A percentile compares a stretch with the other conserved stretches of the same genome.
phyloP scores from a whole-genome alignment of 257 asterid genomes.

The Solanum ossicruentum region DNA sequence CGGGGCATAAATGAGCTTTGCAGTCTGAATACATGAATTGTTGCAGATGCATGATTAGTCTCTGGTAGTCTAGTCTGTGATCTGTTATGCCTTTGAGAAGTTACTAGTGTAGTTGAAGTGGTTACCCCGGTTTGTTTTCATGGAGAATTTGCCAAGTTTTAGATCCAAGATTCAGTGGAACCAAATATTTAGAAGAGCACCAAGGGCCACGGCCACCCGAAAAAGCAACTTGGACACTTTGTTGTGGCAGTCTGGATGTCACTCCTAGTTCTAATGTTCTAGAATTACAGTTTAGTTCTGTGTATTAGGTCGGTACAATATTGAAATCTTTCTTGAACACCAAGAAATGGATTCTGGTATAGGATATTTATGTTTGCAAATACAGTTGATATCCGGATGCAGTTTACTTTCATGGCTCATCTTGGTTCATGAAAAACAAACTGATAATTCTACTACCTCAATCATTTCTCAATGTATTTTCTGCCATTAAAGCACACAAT shows the following conservation, averaged over 20 bases:
- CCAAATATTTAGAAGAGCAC: too few species aligned
- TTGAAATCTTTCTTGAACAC: background rate
- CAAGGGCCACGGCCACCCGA: too few species aligned
- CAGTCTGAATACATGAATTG: background rate
- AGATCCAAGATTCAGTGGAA: too few species aligned
- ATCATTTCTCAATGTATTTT: background rate
- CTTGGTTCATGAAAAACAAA: background rate
- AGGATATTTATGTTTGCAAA: background rate
- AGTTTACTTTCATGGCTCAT: background rate
- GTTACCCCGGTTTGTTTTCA: too few species aligned
- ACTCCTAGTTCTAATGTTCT: background rate
- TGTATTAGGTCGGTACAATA: background rate
- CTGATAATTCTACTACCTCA: background rate
- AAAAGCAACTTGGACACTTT: background rate
- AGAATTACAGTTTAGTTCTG: background rate
- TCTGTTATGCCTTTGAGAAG: too few species aligned
- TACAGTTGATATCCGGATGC: background rate
- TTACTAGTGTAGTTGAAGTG: too few species aligned
- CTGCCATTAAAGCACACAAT: background rate
- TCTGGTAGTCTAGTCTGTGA: too few species aligned
- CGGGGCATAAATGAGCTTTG: background rate
- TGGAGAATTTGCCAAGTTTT: too few species aligned
- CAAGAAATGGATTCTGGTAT: background rate
- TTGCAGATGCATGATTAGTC: background rate
- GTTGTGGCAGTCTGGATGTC: background rate